These are phyloP conservation scores for Coemansia sp. DNA, from an alignment of 192 early-diverging fungal genomes.

Conservation along the genomic window DNA sequence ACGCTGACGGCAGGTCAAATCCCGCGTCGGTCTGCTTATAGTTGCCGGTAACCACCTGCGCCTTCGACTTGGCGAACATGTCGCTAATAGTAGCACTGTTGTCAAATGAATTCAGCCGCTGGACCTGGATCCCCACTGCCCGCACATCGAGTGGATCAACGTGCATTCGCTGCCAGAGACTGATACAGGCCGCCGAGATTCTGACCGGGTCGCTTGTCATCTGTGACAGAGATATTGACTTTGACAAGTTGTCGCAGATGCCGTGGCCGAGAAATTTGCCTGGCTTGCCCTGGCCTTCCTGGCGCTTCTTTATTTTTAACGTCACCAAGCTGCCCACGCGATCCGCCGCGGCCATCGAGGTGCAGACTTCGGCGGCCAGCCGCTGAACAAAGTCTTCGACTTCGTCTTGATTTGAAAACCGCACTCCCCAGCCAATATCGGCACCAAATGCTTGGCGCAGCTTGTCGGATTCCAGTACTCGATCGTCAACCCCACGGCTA, in stretches of 20 bases:
- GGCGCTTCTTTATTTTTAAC: constrained; percentile 61
- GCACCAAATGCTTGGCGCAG: constrained; percentile 74
- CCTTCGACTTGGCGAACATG: constrained; percentile 19
- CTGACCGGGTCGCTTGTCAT: constrained; percentile 52
- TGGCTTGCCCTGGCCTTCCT: constrained; percentile 48
- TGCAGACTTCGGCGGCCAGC: constrained; percentile 62
- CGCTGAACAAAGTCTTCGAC: constrained; percentile 65
- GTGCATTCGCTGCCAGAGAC: constrained; percentile 12
- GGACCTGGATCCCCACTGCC: constrained; percentile 35
- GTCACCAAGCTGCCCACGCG: constrained; percentile 60
- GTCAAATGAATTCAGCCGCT: constrained; percentile 14
- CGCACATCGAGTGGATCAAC: constrained; percentile 43
- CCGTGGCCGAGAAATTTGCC: constrained; percentile 67
- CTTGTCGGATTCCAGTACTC: constrained; percentile 60
- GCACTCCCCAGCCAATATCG: constrained; percentile 84
- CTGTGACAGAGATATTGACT: constrained; percentile 45
- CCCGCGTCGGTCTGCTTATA: neutral
- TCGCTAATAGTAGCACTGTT: constrained; percentile 6
- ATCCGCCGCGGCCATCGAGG: constrained; percentile 56
- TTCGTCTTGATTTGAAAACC: constrained; percentile 70
- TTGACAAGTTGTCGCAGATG: constrained; percentile 57
- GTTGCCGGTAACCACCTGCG: neutral
- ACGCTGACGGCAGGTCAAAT: constrained; percentile 28
- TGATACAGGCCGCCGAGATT: constrained; percentile 13
- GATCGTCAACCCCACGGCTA: constrained; percentile 71